These are phyloP conservation scores for Blastobotrys attinorum DNA, from an alignment of 805 yeast genomes.

Conservation along the genomic window DNA sequence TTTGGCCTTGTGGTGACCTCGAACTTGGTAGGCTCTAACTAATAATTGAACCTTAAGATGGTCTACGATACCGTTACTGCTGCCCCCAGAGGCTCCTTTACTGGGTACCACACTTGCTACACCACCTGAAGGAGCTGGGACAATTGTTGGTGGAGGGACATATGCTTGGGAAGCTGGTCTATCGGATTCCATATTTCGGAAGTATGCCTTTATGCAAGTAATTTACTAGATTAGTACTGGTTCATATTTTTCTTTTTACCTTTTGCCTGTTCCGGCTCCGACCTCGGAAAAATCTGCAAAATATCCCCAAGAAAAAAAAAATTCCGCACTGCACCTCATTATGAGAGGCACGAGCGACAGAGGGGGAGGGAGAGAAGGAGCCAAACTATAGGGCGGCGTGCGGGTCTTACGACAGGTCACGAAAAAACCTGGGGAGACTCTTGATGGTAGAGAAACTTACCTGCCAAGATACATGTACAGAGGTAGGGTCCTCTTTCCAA, in stretches of 20 bases:
- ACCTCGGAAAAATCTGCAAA: too few relatives aligned
- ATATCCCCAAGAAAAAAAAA: too few relatives aligned
- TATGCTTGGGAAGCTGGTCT: conserved; percentile 67
- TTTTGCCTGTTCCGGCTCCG: too few relatives aligned
- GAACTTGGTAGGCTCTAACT: conserved; percentile 97
- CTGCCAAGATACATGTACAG: conserved; percentile 95
- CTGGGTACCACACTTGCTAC: conserved; percentile 49
- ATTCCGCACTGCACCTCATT: too few relatives aligned
- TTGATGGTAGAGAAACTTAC: too few relatives aligned
- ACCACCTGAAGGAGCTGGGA: conserved; percentile 76
- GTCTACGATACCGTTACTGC: conserved; percentile 59
- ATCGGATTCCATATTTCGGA: conserved; percentile 76
- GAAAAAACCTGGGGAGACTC: too few relatives aligned
- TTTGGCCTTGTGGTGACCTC: conserved; percentile 94
- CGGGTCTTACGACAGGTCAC: too few relatives aligned
- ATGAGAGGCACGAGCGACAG: too few relatives aligned
- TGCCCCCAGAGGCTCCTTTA: conserved; percentile 37
- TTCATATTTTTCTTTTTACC: too few relatives aligned
- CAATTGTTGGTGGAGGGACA: conserved; percentile 83
- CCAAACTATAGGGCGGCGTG: too few relatives aligned
- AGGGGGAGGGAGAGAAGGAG: too few relatives aligned
- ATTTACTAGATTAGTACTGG: too few relatives aligned
- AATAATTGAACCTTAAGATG: conserved; percentile 93
- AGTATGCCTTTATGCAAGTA: conserved; percentile 68
- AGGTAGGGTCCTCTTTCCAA: conserved; percentile 82